Conservation (phyloP, 2,329 filamentous ascomycete genomes). For the Aspergillus jensenii region DNA sequence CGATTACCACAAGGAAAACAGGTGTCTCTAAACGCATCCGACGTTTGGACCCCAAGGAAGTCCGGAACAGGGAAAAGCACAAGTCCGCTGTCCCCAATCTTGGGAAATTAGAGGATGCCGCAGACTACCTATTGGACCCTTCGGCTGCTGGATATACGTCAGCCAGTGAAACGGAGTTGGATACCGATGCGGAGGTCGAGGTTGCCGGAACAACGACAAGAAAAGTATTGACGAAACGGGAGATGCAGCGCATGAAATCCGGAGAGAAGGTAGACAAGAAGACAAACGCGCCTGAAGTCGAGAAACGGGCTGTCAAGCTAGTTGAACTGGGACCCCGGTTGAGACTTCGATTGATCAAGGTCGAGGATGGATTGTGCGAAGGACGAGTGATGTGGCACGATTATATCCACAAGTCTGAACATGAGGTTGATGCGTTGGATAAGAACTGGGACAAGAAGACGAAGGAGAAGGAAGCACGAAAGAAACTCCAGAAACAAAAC, state of each 20-base stretch:
- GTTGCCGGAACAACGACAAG: conserved; percentile 60
- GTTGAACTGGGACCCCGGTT: conserved; percentile 90
- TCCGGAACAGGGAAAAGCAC: conserved; percentile 67
- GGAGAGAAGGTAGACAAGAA: conserved; percentile 47
- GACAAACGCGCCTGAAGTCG: conserved; percentile 54
- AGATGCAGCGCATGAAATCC: conserved; percentile 48
- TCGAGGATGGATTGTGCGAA: conserved; percentile 87
- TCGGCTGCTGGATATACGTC: conserved; percentile 82
- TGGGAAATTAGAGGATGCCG: conserved; percentile 85
- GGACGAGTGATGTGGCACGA: conserved; percentile 98
- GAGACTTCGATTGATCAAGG: conserved; percentile 86
- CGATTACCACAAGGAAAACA: conserved; percentile 84
- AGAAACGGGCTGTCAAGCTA: conserved; percentile 85
- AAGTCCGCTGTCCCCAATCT: conserved; percentile 77
- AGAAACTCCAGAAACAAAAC: conserved; percentile 82
- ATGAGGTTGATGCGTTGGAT: conserved; percentile 76
- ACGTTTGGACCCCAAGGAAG: conserved; percentile 81
- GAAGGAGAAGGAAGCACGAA: conserved; percentile 78
- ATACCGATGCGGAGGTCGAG: conserved; percentile 95
- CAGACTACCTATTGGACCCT: conserved; percentile 87
- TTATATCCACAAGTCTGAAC: conserved; percentile 79
- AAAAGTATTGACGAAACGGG: conserved; percentile 54
- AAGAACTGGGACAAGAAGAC: conserved; percentile 75
- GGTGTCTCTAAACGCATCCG: conserved; percentile 82
- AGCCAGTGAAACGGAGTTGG: conserved; percentile 87